Conservation (phyloP, 2,329 filamentous ascomycete genomes). For the Pyrenochaeta sp. region DNA sequence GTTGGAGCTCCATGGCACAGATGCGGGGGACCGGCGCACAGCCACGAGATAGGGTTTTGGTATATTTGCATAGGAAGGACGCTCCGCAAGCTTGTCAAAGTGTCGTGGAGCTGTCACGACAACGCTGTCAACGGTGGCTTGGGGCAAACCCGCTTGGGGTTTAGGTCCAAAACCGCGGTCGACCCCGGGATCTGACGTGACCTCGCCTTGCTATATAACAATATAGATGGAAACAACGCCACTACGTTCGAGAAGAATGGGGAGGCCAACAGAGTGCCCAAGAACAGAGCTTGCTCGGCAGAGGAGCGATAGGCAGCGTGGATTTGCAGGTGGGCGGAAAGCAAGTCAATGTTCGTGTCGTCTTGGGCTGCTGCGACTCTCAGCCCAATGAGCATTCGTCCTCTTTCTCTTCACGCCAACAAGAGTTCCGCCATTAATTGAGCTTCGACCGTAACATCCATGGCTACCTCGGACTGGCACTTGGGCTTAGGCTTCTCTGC, state of each 20-base stretch:
- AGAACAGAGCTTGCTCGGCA: not conserved
- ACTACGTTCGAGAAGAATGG: not conserved
- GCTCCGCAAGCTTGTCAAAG: slow-evolving; percentile 32
- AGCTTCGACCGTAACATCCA: slow-evolving; percentile 4
- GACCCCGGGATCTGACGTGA: slow-evolving; percentile 29
- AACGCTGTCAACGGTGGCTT: slow-evolving; percentile 41
- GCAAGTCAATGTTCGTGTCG: not conserved
- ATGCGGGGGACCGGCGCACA: slow-evolving; percentile 34
- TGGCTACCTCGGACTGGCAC: slow-evolving; percentile 51
- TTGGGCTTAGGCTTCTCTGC: slow-evolving; percentile 55
- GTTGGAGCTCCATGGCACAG: slow-evolving; percentile 69
- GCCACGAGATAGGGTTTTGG: slow-evolving; percentile 31
- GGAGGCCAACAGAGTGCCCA: not conserved
- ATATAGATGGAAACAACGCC: not conserved
- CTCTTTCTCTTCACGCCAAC: slow-evolving; percentile 6
- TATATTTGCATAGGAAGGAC: slow-evolving; percentile 42
- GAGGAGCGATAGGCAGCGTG: not conserved
- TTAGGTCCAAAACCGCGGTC: slow-evolving; percentile 20
- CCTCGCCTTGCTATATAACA: slow-evolving; percentile 12
- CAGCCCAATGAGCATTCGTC: not conserved
- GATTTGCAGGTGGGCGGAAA: not conserved
- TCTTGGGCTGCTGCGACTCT: not conserved
- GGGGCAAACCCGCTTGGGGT: slow-evolving; percentile 30
- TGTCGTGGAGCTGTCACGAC: slow-evolving; percentile 43
- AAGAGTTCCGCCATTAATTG: slow-evolving; percentile 1